Base-by-base conservation (phyloP, 2,329 filamentous ascomycete genomes). In the Penicillium sp. region DNA sequence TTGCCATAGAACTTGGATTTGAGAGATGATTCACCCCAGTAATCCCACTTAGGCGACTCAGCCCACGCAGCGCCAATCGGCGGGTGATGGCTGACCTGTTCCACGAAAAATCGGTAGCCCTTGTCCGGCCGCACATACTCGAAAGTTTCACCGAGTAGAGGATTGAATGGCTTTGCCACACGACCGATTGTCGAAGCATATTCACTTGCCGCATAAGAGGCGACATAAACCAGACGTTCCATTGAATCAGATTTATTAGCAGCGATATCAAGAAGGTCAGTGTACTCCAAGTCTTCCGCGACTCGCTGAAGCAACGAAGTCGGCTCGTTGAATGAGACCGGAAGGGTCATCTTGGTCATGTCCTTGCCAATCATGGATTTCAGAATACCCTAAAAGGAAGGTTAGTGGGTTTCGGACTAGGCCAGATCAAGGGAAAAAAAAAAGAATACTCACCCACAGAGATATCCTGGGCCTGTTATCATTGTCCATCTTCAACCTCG, bases 331-430 rank as follows among this genome's bases (percentile, higher is more conserved):
- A 98, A 97, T 0, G 93, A 95, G 2, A 98, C 93, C 0, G 93
- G 93, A 18, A 98, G 76, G 0, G 93, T 97, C 92, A 98, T 98
- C 76, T 95, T 97, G 32, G 93, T 97, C 93, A 98, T 97, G 66
- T 98, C 93, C 70, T 98, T 97, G 56, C 93, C 93, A 71, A 98
- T 95, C 93, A 98, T 97, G 20, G 92, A 97, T 75, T 97, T 98
- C 56, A 98, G 76, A 60, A 98, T 96, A 58, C 87, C 87, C 91
- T 96, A 57, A 33, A 43, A 8, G 43, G 10, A 12, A 32, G 27
- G 13, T 20, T 12, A 35, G 46, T 58, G 29, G 56, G 42, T 29
- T 9, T n/a, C n/a, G 28, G 9, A 23, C 35, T 20, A 39, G 9
- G 3, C 1, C n/a, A 8, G 3, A 27, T 20, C 18, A 20, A n/a